Evolutionary conservation across 345 rosid genomes (phyloP).

Genomic region (Sonneratia caseolaris): DNA sequence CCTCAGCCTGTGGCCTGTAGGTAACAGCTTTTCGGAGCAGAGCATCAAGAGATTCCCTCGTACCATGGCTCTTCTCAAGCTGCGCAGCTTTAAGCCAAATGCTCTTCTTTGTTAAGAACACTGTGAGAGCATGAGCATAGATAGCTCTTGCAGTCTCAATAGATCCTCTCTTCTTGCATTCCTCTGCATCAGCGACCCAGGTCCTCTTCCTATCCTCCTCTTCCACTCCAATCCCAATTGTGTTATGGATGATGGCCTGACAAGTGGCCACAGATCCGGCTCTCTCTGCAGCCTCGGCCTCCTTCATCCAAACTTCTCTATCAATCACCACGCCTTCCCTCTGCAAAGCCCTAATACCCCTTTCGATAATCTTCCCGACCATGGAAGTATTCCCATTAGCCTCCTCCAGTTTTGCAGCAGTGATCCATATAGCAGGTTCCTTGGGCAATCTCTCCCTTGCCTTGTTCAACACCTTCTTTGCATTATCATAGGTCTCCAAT

Average conservation of each 20-base stretch:
- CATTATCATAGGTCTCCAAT: slow-evolving; percentile 66
- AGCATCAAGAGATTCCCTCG: slow-evolving; percentile 84
- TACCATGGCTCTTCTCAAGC: slow-evolving; percentile 93
- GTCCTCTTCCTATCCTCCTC: slow-evolving; percentile 97
- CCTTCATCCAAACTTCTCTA: slow-evolving; percentile 88
- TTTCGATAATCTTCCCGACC: slow-evolving; percentile 85
- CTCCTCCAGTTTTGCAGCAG: slow-evolving; percentile 92
- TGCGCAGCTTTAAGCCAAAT: slow-evolving; percentile 93
- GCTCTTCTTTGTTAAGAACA: slow-evolving; percentile 86
- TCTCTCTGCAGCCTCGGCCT: slow-evolving; percentile 86
- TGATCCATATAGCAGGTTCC: slow-evolving; percentile 92
- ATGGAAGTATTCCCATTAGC: slow-evolving; percentile 68
- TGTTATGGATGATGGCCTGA: slow-evolving; percentile 65
- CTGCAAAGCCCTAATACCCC: slow-evolving; percentile 78
- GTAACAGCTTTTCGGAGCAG: slow-evolving; percentile 75
- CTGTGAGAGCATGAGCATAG: slow-evolving; percentile 73
- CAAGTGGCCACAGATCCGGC: slow-evolving; percentile 78
- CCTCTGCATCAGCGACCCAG: slow-evolving; percentile 98
- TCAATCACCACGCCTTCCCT: slow-evolving; percentile 82
- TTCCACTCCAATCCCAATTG: slow-evolving; percentile 83
- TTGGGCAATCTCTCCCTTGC: slow-evolving; percentile 66
- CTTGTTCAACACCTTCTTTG: slow-evolving; percentile 66
- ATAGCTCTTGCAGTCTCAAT: slow-evolving; percentile 91
- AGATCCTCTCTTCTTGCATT: slow-evolving; percentile 83
- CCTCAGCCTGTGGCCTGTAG: slow-evolving; percentile 88